phyloP scores from a whole-genome alignment of 805 yeast genomes.

The Monosporozyma aquatica region DNA sequence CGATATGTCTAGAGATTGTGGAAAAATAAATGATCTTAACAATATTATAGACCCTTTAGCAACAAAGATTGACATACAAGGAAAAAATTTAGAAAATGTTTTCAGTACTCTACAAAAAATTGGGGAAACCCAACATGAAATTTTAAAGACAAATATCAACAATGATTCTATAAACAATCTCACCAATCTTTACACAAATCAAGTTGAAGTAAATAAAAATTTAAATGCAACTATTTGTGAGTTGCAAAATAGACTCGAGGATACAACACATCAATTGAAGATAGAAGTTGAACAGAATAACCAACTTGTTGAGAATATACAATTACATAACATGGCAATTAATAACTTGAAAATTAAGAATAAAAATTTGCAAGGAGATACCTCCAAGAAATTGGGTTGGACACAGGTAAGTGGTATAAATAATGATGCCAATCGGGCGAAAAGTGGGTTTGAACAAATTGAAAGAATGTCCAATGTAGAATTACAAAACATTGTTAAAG shows the following conservation, averaged over 20 bases:
- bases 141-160: no score
- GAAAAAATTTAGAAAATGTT: no score
- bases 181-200: background rate
- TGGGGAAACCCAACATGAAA: no score
- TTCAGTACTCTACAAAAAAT: no score
- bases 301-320: background rate
- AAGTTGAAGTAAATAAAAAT: background rate
- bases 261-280: background rate
- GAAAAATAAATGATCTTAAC: no score
- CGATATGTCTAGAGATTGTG: no score
- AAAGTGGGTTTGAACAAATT: slow-evolving; percentile 17
- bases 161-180: no score
- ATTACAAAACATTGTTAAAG: slow-evolving; percentile 31
- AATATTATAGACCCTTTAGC: no score
- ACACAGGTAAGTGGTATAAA: slow-evolving; percentile 1
- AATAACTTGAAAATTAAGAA: background rate
- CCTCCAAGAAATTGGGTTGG: slow-evolving; percentile 14
- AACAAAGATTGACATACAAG: no score
- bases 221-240: background rate
- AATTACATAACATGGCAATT: slow-evolving; percentile 1
- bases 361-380: slow-evolving; percentile 17
- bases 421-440: slow-evolving; percentile 1
- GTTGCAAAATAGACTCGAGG: background rate
- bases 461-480: slow-evolving; percentile 24
- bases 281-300: background rate